phyloP scores from a whole-genome alignment of 805 yeast genomes.

The Candida methanosorbosa region DNA sequence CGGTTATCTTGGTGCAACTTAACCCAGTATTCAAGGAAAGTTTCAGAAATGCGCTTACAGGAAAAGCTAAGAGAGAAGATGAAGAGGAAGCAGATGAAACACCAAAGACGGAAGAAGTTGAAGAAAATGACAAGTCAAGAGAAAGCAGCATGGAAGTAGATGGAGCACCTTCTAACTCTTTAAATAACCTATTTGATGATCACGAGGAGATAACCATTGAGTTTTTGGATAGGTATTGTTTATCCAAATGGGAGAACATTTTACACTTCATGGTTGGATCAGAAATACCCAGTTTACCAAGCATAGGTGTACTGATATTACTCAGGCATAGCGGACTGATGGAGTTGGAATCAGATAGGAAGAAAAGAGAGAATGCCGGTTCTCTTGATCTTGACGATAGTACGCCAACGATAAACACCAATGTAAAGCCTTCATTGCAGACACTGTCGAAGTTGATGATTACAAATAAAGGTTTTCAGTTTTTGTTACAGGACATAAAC shows the following conservation, averaged over 20 bases:
- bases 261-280: constrained; percentile 98
- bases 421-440: constrained; percentile 7
- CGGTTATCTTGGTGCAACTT: constrained; percentile 32
- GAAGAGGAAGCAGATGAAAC: background rate
- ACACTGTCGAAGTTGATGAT: constrained; percentile 42
- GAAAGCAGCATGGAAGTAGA: no score
- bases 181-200: constrained; percentile 59
- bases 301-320: constrained; percentile 72
- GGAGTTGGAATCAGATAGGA: constrained; percentile 46
- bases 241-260: constrained; percentile 88
- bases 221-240: constrained; percentile 72
- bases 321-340: constrained; percentile 77
- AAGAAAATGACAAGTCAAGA: background rate
- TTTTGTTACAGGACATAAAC: constrained; percentile 82
- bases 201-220: constrained; percentile 50
- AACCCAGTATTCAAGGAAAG: constrained; percentile 69
- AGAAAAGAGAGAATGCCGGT: constrained; percentile 17
- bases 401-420: constrained; percentile 3
- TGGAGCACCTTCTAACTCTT: background rate
- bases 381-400: constrained; percentile 10
- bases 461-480: constrained; percentile 91
- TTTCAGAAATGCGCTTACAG: constrained; percentile 78
- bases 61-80: constrained; percentile 21
- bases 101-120: background rate
- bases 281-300: constrained; percentile 58